Percentiles rank a stretch among this genome's conserved stretches.
Conservation (phyloP, 768 basidiomycete genomes). For the Glaciozyma antarctica region DNA sequence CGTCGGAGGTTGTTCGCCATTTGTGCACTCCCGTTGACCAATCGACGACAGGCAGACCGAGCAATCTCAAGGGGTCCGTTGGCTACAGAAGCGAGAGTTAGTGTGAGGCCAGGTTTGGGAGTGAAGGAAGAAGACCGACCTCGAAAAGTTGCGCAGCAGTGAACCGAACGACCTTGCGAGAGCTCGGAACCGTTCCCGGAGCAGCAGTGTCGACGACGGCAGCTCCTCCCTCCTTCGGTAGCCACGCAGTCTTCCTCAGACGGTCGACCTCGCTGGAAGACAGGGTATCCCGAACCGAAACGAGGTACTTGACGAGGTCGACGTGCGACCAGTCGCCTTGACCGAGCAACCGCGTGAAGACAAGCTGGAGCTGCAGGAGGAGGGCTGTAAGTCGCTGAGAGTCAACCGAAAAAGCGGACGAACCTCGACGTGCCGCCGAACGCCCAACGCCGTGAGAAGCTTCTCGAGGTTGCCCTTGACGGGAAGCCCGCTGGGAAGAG, state of each 20-base stretch:
- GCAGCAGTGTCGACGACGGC: slow-evolving; percentile 44
- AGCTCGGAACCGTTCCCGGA: slow-evolving; percentile 17
- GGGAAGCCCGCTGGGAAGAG: slow-evolving; percentile 52
- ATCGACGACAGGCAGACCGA: slow-evolving; percentile 73
- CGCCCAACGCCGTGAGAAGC: slow-evolving; percentile 56
- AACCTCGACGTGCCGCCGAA: slow-evolving; percentile 74
- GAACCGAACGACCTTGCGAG: slow-evolving; percentile 46
- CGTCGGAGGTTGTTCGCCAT: slow-evolving; percentile 74
- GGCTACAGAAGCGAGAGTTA: slow-evolving; percentile 42
- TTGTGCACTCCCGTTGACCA: slow-evolving; percentile 62
- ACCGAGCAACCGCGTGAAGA: slow-evolving; percentile 62
- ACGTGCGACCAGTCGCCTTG: slow-evolving; percentile 40
- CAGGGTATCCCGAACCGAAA: slow-evolving; percentile 62
- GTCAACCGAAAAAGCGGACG: neutral
- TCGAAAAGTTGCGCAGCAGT: slow-evolving; percentile 75
- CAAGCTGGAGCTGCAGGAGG: slow-evolving; percentile 53
- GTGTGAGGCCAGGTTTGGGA: slow-evolving; percentile 43
- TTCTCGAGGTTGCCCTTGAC: slow-evolving; percentile 67
- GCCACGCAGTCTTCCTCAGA: slow-evolving; percentile 60
- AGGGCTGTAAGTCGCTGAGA: neutral
- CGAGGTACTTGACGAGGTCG: slow-evolving; percentile 78
- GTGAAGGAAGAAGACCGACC: slow-evolving; percentile 44
- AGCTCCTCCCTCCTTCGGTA: slow-evolving; percentile 43
- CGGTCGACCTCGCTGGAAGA: slow-evolving; percentile 51
- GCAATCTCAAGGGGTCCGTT: slow-evolving; percentile 54